Conservation (phyloP, 176 grass and related monocot species). For the Oryza meyeriana region DNA sequence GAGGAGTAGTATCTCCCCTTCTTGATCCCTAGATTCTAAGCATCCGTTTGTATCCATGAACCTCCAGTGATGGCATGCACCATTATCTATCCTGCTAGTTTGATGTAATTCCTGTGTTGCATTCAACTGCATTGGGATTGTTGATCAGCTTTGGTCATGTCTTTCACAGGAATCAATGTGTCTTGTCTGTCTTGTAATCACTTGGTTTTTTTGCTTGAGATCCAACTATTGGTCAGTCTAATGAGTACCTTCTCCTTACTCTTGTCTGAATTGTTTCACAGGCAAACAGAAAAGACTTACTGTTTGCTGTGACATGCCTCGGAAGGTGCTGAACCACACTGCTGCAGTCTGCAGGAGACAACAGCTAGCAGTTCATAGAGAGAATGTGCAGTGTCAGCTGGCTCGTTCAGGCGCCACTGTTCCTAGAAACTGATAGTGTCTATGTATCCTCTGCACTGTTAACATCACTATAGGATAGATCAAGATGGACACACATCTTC, state of each 20-base stretch:
- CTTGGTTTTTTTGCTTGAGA: background rate
- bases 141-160: background rate
- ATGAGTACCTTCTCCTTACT: background rate
- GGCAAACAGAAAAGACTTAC: background rate
- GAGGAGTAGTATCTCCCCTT: background rate
- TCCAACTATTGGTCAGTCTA: background rate
- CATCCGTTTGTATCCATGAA: background rate
- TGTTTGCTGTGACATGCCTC: background rate
- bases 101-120: background rate
- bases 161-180: background rate
- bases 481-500: too few species aligned
- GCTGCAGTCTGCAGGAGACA: background rate
- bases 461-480: too few species aligned
- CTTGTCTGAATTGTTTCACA: background rate
- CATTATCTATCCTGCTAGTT: background rate
- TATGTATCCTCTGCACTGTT: too few species aligned
- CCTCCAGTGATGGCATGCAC: background rate
- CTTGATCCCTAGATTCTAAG: slow-evolving; percentile 14
- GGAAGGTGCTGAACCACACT: background rate
- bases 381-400: background rate
- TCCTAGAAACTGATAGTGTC: background rate
- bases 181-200: background rate
- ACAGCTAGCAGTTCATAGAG: background rate
- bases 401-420: background rate
- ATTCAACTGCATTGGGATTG: background rate